Evolutionary conservation across 2,329 filamentous ascomycete species (phyloP).

Genomic region (Aspergillus pseudoviridinutans): DNA sequence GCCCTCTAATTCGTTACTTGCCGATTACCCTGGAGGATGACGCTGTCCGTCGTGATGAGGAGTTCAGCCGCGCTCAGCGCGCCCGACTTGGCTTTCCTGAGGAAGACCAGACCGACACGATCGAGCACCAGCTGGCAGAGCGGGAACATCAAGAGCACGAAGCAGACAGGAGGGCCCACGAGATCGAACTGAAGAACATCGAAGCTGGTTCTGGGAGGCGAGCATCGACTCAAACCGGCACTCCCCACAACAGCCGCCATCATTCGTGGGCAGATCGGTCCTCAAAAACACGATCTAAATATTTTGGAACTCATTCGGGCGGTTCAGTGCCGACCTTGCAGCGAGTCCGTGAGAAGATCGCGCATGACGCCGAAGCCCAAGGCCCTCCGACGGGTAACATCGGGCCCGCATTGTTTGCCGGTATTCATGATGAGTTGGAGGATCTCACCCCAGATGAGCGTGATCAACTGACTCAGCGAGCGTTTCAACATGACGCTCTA

Average conservation of each 20-base stretch:
- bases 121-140: constrained; percentile 45
- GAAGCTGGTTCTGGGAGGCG: constrained; percentile 21
- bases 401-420: constrained; percentile 77
- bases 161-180: constrained; percentile 40
- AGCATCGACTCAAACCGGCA: constrained; percentile 16
- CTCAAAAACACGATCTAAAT: constrained; percentile 37
- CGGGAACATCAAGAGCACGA: constrained; percentile 39
- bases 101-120: constrained; percentile 38
- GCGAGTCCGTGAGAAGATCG: constrained; percentile 33
- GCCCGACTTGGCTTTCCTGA: constrained; percentile 60
- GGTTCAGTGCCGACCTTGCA: constrained; percentile 29
- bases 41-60: constrained; percentile 83
- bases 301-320: constrained; percentile 35
- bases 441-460: constrained; percentile 87
- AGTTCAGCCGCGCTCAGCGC: constrained; percentile 76
- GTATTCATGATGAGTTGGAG: constrained; percentile 88
- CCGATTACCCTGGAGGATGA: constrained; percentile 96
- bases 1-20: constrained; percentile 79
- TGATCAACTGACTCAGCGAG: constrained; percentile 76
- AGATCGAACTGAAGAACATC: constrained; percentile 46
- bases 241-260: constrained; percentile 22
- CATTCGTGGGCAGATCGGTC: constrained; percentile 44
- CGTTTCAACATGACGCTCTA: constrained; percentile 86
- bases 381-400: constrained; percentile 54
- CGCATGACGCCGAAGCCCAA: constrained; percentile 66